Evolutionary conservation across 2,329 filamentous ascomycete genomes (phyloP), one percentile per base, ranked within the genome.

Genomic region (Juglanconis oblonga): DNA sequence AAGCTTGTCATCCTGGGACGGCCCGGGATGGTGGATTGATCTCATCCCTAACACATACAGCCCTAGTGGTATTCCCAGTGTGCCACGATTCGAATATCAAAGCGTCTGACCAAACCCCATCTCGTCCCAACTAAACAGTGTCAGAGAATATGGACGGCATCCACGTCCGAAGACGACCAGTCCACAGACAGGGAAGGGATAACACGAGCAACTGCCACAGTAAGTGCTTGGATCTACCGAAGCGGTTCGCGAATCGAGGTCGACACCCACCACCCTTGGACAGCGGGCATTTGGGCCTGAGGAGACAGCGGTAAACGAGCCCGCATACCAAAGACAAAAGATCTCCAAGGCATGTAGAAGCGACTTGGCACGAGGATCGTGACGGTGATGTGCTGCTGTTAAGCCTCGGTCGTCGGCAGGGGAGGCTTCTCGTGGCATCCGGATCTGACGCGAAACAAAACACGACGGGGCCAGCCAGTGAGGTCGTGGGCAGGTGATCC

Each of bases 371-470:
- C 11, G 55, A 48, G 24, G 24, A 53, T 60, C 13, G 31, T 42
- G 11, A 56, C 29, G 24, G 55, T 49, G 42, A 52, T 40, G 14
- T 35, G 38, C 49, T 54, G 40, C 42, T 58, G 58, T n/a, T n/a
- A 13, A 33, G 38, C 24, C 24, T 14, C 35, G 45, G 35, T 14
- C 24, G 24, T 24, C 24, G 24, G 24, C 38, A 11, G 6, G 38
- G 38, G 5, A 42, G 5, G 10, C 4, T 13, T 13, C 38, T 42
- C 38, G 49, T 42, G 49, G 54, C 44, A 50, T 50, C 24, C 49
- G 42, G 17, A 36, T 53, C 14, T 14, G 44, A 31, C 40, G 42
- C 55, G 45, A 52, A 61, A 58, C 59, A 13, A 58, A 61, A 61
- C 59, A 33, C 24, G n/a, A 44, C 31, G 13, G 42, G 31, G 55